Conservation (phyloP, 805 yeast species). For the Starmerella stigmatis region DNA sequence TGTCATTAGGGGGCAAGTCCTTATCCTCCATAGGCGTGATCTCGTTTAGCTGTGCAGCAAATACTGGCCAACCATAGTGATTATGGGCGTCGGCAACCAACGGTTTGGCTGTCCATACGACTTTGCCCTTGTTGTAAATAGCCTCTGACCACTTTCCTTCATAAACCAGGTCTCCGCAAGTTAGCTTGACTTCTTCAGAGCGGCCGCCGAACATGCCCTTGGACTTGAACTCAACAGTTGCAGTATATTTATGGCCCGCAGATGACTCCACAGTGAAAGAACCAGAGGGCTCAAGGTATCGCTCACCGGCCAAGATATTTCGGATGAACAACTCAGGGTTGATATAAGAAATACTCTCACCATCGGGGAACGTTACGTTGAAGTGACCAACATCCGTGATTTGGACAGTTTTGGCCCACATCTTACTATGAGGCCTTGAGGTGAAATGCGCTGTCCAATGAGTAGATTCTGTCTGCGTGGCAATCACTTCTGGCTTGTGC, state of each 20-base stretch:
- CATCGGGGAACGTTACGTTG: slow-evolving; percentile 46
- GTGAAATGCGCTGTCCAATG: slow-evolving; percentile 46
- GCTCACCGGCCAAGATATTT: slow-evolving; percentile 88
- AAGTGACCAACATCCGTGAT: slow-evolving; percentile 63
- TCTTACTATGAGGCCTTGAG: slow-evolving; percentile 56
- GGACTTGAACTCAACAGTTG: slow-evolving; percentile 62
- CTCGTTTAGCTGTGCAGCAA: slow-evolving; percentile 72
- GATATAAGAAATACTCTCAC: slow-evolving; percentile 65
- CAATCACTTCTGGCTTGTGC: slow-evolving; percentile 81
- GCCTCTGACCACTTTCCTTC: slow-evolving; percentile 77
- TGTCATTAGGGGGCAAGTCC: slow-evolving; percentile 70
- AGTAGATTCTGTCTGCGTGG: slow-evolving; percentile 60
- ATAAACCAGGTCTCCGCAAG: slow-evolving; percentile 23
- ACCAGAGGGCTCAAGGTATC: slow-evolving; percentile 78
- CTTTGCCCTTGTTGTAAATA: slow-evolving; percentile 16
- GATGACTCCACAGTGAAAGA: slow-evolving; percentile 56
- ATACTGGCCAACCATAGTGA: slow-evolving; percentile 78
- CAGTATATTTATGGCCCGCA: slow-evolving; percentile 44
- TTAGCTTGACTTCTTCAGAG: slow-evolving; percentile 48
- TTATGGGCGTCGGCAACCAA: slow-evolving; percentile 47
- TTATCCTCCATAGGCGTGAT: slow-evolving; percentile 60
- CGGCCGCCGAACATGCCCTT: slow-evolving; percentile 82
- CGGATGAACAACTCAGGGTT: slow-evolving; percentile 76
- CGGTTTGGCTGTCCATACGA: slow-evolving; percentile 64
- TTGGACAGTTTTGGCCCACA: slow-evolving; percentile 92